Base-by-base conservation (phyloP, 179 eudicot genomes). In the Spinacia oleracea region DNA sequence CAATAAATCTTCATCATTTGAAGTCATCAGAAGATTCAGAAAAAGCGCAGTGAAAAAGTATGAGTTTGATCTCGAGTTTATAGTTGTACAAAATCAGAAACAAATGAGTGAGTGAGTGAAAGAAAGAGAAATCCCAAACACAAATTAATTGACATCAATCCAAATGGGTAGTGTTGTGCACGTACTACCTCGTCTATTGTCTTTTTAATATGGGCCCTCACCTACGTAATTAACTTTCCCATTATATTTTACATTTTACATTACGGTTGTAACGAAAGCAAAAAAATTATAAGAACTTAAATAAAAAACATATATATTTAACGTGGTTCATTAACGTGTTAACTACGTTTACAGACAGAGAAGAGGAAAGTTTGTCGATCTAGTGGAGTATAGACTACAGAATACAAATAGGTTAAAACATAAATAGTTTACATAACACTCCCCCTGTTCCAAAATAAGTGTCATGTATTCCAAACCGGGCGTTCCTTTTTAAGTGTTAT, bases 131-230 rank as follows among this genome's bases (percentile, higher is more conserved):
- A 34, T 2, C 12, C 40, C 65, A 7, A n/a, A 25, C 31, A 18
- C 51, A 65, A 70, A 74, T 75, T 43, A 66, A 80, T 55, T 74
- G 55, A 43, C 82, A 68, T 75, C 77, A 80, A 76, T 81, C 83
- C 83, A 81, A 48, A 76, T 81, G n/a, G n/a, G n/a, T n/a, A n/a
- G n/a, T n/a, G 83, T 72, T 21, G 34, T 76, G 83, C 79, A 81
- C 83, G 83, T 81, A 81, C 83, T 75, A 71, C 83, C 83, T 81
- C 76, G 79, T 76, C 70, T 63, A n/a, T 16, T 9, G 80, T 64
- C 46, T 34, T 69, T 27, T 75, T 29, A 18, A 53, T 29, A 6
- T 38, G 70, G 80, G 10, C 1, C 55, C 34, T n/a, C 72, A 68
- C 80, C 48, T 80, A 46, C n/a, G n/a, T n/a, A 62, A 58, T 71